Evolutionary conservation across 768 basidiomycete species (phyloP).

Genomic region (Pleurotus sapidus): DNA sequence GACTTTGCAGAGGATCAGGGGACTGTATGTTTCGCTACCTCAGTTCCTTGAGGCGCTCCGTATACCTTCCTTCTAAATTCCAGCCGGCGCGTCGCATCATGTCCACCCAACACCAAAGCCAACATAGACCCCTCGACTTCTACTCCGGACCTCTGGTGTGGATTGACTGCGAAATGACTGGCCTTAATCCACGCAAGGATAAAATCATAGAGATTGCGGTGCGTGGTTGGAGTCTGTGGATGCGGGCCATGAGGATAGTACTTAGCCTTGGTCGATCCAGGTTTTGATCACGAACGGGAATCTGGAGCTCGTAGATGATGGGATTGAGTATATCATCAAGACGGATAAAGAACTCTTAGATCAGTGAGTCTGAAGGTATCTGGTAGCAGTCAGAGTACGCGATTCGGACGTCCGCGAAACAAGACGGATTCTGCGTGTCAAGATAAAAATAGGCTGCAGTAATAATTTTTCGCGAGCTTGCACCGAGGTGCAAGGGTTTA

Average conservation of each 20-base stretch:
- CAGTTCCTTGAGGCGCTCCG: not conserved
- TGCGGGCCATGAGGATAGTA: not conserved
- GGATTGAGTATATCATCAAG: constrained; percentile 71
- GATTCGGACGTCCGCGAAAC: too few relatives aligned
- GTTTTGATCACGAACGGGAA: constrained; percentile 89
- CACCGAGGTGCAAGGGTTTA: too few relatives aligned
- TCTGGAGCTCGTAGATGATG: constrained; percentile 76
- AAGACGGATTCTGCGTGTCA: too few relatives aligned
- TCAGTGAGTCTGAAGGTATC: constrained; percentile 38
- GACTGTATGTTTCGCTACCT: constrained; percentile 1
- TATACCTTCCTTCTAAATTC: not conserved
- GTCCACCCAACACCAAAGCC: constrained; percentile 7
- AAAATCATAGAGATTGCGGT: constrained; percentile 82
- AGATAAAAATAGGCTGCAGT: too few relatives aligned
- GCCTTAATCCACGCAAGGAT: constrained; percentile 63
- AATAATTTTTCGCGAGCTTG: too few relatives aligned
- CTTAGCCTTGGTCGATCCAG: constrained; percentile 26
- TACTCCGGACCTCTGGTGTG: constrained; percentile 71
- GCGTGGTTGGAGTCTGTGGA: constrained; percentile 12
- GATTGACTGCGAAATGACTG: constrained; percentile 91
- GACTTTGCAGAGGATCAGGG: too few relatives aligned
- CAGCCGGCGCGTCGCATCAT: not conserved
- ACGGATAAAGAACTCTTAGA: constrained; percentile 72
- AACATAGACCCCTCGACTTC: constrained; percentile 35
- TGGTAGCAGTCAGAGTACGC: not conserved